phyloP scores from a whole-genome alignment of 306 rosid genomes.

The Notholithocarpus densiflorus region DNA sequence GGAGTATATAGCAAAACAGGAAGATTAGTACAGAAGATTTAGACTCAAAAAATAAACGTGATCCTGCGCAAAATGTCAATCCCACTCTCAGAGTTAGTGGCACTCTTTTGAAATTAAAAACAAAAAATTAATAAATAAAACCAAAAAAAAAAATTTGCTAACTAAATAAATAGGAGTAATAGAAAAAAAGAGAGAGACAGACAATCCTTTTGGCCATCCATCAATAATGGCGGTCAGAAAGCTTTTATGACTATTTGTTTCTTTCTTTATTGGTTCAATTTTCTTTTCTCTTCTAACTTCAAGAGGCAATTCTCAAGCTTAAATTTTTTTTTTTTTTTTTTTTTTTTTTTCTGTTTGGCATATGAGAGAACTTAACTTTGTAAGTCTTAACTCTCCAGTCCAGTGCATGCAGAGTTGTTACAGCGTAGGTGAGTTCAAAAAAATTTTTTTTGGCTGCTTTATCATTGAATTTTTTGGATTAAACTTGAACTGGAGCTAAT shows the following conservation, averaged over 20 bases:
- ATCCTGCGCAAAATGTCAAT: too few relatives aligned
- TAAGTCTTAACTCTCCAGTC: background rate
- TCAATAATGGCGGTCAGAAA: too few relatives aligned
- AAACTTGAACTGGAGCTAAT: background rate
- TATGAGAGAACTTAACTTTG: slow-evolving; percentile 3
- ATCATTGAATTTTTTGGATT: background rate
- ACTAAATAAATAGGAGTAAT: too few relatives aligned
- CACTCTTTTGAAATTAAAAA: too few relatives aligned
- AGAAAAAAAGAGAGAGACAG: too few relatives aligned
- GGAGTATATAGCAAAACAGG: too few relatives aligned
- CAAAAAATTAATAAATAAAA: too few relatives aligned
- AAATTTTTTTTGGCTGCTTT: background rate
- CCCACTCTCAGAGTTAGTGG: too few relatives aligned
- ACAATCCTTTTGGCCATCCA: too few relatives aligned
- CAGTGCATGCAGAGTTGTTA: background rate
- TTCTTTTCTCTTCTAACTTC: background rate
- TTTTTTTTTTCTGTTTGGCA: slow-evolving; percentile 8
- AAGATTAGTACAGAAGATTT: too few relatives aligned
- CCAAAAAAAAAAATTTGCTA: too few relatives aligned
- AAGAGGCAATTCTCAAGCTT: background rate
- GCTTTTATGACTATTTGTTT: background rate
- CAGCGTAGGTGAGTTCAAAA: slow-evolving; percentile 28
- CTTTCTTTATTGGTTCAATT: background rate
- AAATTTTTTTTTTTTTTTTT: background rate
- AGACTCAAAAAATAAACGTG: too few relatives aligned